Evolutionary conservation across 345 rosid genomes (phyloP).

Genomic region (Rhizophora apiculata): DNA sequence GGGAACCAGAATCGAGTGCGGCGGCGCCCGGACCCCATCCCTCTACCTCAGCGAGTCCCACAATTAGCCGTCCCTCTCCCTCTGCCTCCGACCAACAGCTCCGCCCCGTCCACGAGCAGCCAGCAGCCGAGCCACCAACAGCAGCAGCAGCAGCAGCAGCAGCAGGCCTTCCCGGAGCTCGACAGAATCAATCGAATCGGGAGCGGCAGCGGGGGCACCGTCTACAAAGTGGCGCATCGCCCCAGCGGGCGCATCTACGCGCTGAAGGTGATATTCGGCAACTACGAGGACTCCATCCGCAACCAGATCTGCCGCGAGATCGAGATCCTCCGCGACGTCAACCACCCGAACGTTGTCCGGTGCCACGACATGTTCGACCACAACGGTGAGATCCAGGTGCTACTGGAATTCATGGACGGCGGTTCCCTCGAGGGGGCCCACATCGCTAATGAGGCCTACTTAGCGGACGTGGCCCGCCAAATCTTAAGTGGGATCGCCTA

Average conservation of each 20-base stretch:
- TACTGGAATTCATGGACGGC: constrained; percentile 83
- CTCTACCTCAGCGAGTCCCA: constrained; percentile 65
- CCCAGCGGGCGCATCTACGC: constrained; percentile 53
- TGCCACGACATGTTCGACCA: constrained; percentile 90
- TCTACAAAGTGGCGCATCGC: constrained; percentile 82
- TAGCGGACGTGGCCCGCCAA: constrained; percentile 69
- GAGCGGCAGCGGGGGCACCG: constrained; percentile 85
- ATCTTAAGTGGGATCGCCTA: constrained; percentile 75
- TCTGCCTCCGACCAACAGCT: constrained; percentile 54
- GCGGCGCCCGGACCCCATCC: constrained; percentile 66
- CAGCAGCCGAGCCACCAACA: constrained; percentile 6
- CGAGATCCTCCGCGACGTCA: constrained; percentile 77
- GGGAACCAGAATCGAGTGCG: constrained; percentile 37
- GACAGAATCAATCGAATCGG: constrained; percentile 71
- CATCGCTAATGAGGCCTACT: constrained; percentile 42
- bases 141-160: constrained; percentile 14
- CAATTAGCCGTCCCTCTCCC: constrained; percentile 79
- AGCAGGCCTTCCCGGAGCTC: constrained; percentile 48
- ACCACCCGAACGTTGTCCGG: constrained; percentile 78
- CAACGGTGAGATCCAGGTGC: constrained; percentile 84
- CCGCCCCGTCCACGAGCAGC: constrained; percentile 29
- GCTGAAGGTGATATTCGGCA: constrained; percentile 83
- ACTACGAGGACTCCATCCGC: constrained; percentile 79
- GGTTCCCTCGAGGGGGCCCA: constrained; percentile 80
- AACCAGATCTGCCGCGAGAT: constrained; percentile 92